Evolutionary conservation across 495 filamentous ascomycete genomes (phyloP).

Genomic region (Diplogelasinospora grovesii): DNA sequence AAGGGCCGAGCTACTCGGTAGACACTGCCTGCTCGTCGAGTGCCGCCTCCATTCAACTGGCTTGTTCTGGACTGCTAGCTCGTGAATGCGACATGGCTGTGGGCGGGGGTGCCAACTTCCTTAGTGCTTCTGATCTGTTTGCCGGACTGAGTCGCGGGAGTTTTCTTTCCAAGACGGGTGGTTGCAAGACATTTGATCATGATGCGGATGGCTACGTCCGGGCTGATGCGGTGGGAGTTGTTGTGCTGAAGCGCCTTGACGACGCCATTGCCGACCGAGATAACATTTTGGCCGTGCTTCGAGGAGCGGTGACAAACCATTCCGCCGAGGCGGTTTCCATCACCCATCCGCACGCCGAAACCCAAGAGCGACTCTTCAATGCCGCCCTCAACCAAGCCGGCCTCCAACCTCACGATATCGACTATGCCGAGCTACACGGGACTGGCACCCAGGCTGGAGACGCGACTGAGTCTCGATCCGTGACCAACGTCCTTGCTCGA

Average conservation of each 20-base stretch:
- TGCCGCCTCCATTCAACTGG: conserved; percentile 28
- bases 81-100: conserved; percentile 59
- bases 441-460: conserved; percentile 72
- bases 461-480: conserved; percentile 54
- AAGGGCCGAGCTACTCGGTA: conserved; percentile 34
- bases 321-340: conserved; percentile 56
- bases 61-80: conserved; percentile 59
- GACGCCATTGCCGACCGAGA: conserved; percentile 44
- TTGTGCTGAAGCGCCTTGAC: conserved; percentile 43
- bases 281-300: conserved; percentile 47
- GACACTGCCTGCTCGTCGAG: conserved; percentile 40
- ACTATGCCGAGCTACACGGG: conserved; percentile 69
- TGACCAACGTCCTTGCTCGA: conserved; percentile 59
- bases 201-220: conserved; percentile 45
- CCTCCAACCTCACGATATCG: conserved; percentile 52
- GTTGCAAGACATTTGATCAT: conserved; percentile 21
- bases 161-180: conserved; percentile 23
- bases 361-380: conserved; percentile 55
- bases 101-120: conserved; percentile 56
- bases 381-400: conserved; percentile 52
- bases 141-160: conserved; percentile 44
- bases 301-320: conserved; percentile 44
- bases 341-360: conserved; percentile 54
- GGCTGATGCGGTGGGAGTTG: conserved; percentile 26
- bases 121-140: conserved; percentile 66